phyloP scores from a whole-genome alignment of 768 basidiomycete species.

The Hygrophorus russula region DNA sequence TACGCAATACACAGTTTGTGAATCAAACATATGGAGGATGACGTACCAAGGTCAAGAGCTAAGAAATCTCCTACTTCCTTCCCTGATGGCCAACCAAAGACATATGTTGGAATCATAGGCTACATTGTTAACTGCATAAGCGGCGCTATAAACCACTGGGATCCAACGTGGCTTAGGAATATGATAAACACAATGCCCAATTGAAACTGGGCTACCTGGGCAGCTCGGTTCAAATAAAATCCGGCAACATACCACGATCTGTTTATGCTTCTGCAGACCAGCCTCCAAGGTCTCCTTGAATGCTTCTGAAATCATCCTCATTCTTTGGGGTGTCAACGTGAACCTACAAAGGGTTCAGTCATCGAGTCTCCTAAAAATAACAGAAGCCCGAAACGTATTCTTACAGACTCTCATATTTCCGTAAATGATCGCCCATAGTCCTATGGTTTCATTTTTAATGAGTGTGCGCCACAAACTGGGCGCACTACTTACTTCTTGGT shows the following conservation, averaged over 20 bases:
- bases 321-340: conserved; percentile 79
- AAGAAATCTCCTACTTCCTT: conserved; percentile 84
- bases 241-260: conserved; percentile 71
- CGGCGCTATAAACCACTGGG: no score
- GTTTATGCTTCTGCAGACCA: conserved; percentile 71
- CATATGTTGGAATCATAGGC: conserved; percentile 97
- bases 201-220: no score
- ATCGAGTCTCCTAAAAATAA: conserved; percentile 3
- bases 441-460: conserved; percentile 24
- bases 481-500: conserved; percentile 66
- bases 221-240: neutral
- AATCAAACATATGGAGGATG: conserved; percentile 5
- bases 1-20: neutral
- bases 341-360: conserved; percentile 35
- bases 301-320: conserved; percentile 95
- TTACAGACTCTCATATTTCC: conserved; percentile 81
- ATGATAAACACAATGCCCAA: no score
- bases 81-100: conserved; percentile 92
- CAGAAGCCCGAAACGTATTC: conserved; percentile 21
- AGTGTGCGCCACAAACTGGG: neutral
- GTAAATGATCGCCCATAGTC: conserved; percentile 89
- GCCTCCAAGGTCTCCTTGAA: conserved; percentile 87
- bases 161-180: no score
- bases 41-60: conserved; percentile 77
- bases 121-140: conserved; percentile 17